These are phyloP conservation scores for Aspergillus aculeatus DNA, from an alignment of 2,329 filamentous ascomycete genomes.

Conservation along the genomic window DNA sequence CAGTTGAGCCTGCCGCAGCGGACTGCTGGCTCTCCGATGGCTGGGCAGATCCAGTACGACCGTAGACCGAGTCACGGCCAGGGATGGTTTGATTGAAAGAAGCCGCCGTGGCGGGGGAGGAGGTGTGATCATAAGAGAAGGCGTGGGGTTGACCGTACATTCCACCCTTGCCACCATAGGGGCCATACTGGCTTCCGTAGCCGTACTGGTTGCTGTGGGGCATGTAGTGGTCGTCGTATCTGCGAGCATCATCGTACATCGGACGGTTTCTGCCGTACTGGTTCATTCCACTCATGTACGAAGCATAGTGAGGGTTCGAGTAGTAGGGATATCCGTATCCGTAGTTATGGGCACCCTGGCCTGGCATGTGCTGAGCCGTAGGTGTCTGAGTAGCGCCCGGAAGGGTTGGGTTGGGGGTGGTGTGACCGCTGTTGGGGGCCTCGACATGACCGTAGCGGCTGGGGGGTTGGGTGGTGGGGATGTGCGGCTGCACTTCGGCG, in stretches of 20 bases:
- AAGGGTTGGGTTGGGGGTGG: conserved; percentile 78
- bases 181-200: conserved; percentile 51
- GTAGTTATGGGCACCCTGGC: conserved; percentile 54
- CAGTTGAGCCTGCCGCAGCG: conserved; percentile 49
- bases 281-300: conserved; percentile 59
- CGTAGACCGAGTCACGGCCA: conserved; percentile 59
- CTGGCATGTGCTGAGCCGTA: conserved; percentile 53
- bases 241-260: conserved; percentile 51
- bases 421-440: conserved; percentile 85
- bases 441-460: conserved; percentile 65
- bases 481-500: conserved; percentile 58
- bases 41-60: conserved; percentile 57
- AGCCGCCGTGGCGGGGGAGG: conserved; percentile 61
- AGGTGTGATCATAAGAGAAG: conserved; percentile 65
- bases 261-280: conserved; percentile 50
- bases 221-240: conserved; percentile 50
- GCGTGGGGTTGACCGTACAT: conserved; percentile 65
- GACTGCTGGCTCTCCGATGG: conserved; percentile 56
- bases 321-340: conserved; percentile 62
- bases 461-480: conserved; percentile 70
- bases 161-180: conserved; percentile 56
- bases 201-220: conserved; percentile 54
- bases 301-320: conserved; percentile 60
- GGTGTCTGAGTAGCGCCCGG: conserved; percentile 57
- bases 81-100: conserved; percentile 43